Evolutionary conservation across 2,329 filamentous ascomycete species (phyloP).

Genomic region (Monilinia vaccinii-corymbosi): DNA sequence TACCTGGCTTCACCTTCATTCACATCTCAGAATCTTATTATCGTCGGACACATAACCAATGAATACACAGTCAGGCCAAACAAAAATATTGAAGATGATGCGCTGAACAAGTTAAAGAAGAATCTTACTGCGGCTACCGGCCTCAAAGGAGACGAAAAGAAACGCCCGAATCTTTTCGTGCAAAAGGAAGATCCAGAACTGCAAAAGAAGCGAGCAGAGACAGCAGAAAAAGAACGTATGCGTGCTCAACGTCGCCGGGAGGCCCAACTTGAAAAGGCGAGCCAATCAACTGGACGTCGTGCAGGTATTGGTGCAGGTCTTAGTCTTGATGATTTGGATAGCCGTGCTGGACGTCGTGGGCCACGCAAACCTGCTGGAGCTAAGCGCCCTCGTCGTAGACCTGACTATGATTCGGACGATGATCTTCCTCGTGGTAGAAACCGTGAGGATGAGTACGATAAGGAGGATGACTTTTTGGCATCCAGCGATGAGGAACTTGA

Average conservation of each 20-base stretch:
- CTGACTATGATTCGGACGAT: constrained; percentile 71
- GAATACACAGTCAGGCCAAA: constrained; percentile 61
- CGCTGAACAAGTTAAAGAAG: constrained; percentile 57
- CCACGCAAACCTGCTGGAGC: constrained; percentile 45
- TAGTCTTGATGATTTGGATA: constrained; percentile 62
- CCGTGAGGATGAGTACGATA: constrained; percentile 67
- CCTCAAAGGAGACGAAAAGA: constrained; percentile 43
- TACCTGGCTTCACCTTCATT: constrained; percentile 67
- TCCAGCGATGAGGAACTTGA: constrained; percentile 62
- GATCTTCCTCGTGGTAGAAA: constrained; percentile 49
- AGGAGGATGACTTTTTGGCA: constrained; percentile 71
- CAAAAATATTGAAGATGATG: constrained; percentile 59
- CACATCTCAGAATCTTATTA: constrained; percentile 57
- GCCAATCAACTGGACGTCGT: constrained; percentile 31
- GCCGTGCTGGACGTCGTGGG: constrained; percentile 39
- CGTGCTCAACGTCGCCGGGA: constrained; percentile 58
- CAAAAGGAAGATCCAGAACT: constrained; percentile 68
- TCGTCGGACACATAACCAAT: constrained; percentile 68
- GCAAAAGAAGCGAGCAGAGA: constrained; percentile 63
- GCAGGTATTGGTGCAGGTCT: constrained; percentile 44
- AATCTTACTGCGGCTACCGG: constrained; percentile 55
- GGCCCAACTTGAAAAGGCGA: constrained; percentile 52
- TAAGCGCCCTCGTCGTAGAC: constrained; percentile 44
- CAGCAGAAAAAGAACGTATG: constrained; percentile 64
- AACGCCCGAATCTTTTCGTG: constrained; percentile 56